phyloP scores from a whole-genome alignment of 768 basidiomycete species.

The Leccinellum rugosiceps region DNA sequence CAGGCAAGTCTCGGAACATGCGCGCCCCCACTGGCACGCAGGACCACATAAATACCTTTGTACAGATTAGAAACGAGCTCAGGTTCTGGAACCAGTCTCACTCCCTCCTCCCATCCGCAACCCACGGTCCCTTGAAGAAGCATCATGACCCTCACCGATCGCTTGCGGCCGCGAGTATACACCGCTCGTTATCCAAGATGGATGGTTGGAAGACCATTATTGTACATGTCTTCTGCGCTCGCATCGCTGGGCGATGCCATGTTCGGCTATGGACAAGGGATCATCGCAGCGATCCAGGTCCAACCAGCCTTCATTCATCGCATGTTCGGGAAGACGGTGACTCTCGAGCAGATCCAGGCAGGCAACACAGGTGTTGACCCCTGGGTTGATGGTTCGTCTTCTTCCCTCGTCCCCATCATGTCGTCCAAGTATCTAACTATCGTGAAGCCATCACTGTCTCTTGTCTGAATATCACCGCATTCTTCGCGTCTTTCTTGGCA shows the following conservation, averaged over 20 bases:
- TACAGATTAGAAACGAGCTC: background rate
- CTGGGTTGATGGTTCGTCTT: constrained; percentile 42
- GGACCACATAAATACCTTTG: constrained; percentile 23
- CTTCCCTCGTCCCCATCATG: background rate
- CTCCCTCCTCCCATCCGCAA: background rate
- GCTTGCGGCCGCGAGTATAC: constrained; percentile 38
- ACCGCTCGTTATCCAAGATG: constrained; percentile 48
- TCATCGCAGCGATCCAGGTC: constrained; percentile 49
- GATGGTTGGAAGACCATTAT: constrained; percentile 48
- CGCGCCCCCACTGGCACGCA: background rate
- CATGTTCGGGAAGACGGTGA: constrained; percentile 47
- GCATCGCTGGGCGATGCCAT: constrained; percentile 57
- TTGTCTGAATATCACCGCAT: constrained; percentile 49
- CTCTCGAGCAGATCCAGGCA: constrained; percentile 41
- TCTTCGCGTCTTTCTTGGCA: constrained; percentile 42
- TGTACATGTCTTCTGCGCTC: constrained; percentile 49
- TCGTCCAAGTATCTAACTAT: background rate
- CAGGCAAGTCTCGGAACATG: constrained; percentile 15
- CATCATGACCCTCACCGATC: constrained; percentile 24
- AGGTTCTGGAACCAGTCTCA: background rate
- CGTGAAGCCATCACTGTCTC: constrained; percentile 45
- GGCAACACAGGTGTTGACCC: constrained; percentile 44
- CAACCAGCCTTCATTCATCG: constrained; percentile 50
- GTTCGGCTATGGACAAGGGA: constrained; percentile 55
- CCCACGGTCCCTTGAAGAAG: constrained; percentile 11